phyloP scores from a whole-genome alignment of 495 filamentous ascomycete genomes.

The Apodospora peruviana region DNA sequence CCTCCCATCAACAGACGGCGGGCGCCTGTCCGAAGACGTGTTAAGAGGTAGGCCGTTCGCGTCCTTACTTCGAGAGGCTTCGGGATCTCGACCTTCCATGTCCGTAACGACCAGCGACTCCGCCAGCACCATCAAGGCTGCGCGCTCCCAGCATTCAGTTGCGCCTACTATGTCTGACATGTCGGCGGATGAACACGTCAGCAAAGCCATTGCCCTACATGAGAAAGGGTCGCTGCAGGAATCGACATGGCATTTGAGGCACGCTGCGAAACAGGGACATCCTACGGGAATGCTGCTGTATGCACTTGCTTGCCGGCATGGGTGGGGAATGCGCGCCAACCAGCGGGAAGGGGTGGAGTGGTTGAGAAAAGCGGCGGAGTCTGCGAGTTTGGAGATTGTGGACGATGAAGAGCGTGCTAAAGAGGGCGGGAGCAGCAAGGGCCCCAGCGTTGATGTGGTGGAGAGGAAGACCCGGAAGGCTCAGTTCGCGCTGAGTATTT shows the following conservation, averaged over 20 bases:
- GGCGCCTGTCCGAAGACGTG: slow-evolving; percentile 32
- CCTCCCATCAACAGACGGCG: slow-evolving; percentile 43
- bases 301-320: slow-evolving; percentile 92
- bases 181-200: slow-evolving; percentile 78
- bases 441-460: slow-evolving; percentile 54
- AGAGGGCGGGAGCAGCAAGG: no score
- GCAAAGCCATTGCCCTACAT: slow-evolving; percentile 81
- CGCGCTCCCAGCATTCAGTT: slow-evolving; percentile 46
- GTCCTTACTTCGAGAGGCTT: slow-evolving; percentile 31
- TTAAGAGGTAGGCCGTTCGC: slow-evolving; percentile 32
- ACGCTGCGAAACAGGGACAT: slow-evolving; percentile 77
- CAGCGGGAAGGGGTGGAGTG: slow-evolving; percentile 83
- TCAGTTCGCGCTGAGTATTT: slow-evolving; percentile 90
- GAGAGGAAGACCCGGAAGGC: slow-evolving; percentile 76
- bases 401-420: slow-evolving; percentile 67
- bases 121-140: slow-evolving; percentile 58
- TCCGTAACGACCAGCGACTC: slow-evolving; percentile 60
- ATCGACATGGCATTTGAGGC: slow-evolving; percentile 90
- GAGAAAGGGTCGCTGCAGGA: slow-evolving; percentile 80
- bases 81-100: slow-evolving; percentile 32
- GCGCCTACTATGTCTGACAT: slow-evolving; percentile 49
- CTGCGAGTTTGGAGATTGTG: slow-evolving; percentile 73
- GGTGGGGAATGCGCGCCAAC: slow-evolving; percentile 95
- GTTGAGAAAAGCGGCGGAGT: slow-evolving; percentile 82
- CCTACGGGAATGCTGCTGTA: slow-evolving; percentile 95